These are phyloP conservation scores for Metschnikowia drakensbergensis DNA, from an alignment of 805 yeast genomes.

Conservation along the genomic window DNA sequence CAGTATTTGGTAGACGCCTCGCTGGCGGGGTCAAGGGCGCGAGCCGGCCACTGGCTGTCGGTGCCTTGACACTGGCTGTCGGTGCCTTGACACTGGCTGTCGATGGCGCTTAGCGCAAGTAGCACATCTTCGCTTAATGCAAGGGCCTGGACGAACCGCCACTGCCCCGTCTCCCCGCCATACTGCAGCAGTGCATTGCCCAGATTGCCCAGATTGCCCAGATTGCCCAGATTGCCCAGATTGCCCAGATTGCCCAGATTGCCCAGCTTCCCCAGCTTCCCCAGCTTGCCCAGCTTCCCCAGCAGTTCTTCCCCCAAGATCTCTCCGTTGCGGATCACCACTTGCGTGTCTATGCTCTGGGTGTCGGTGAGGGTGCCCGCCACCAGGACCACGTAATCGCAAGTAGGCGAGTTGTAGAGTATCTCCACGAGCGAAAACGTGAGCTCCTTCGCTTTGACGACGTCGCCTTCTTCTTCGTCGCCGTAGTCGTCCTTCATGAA, in stretches of 20 bases:
- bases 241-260: no score
- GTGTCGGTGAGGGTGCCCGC: constrained; percentile 15
- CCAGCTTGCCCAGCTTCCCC: no score
- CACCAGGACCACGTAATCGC: constrained; percentile 24
- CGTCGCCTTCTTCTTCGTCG: constrained; percentile 7
- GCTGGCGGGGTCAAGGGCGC: no score
- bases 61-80: constrained; percentile 2
- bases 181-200: neutral
- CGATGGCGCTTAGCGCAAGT: constrained; percentile 19
- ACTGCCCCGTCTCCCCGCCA: constrained; percentile 17
- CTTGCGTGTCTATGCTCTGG: constrained; percentile 14
- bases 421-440: constrained; percentile 21
- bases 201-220: no score
- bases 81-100: neutral
- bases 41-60: neutral
- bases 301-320: neutral
- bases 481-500: constrained; percentile 23
- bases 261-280: no score
- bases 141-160: constrained; percentile 24
- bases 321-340: constrained; percentile 32
- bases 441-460: neutral
- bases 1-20: no score
- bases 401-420: constrained; percentile 20
- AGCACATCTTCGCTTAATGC: constrained; percentile 32
- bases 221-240: no score